Conservation (phyloP, 2,329 filamentous ascomycete genomes). For the Venturia nashicola region DNA sequence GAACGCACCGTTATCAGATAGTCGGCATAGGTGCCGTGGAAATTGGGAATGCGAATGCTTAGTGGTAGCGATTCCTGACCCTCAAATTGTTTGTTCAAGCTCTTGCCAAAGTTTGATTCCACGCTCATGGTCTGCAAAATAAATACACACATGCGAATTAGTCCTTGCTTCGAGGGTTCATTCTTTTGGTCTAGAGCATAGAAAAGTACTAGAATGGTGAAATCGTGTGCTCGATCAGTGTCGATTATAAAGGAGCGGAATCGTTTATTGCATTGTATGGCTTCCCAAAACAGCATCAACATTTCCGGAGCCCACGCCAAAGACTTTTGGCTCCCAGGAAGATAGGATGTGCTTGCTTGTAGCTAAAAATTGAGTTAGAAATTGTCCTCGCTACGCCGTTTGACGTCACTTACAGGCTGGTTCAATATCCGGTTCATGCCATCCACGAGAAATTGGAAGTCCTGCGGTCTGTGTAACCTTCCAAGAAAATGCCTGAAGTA, state of each 20-base stretch:
- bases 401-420: conserved; percentile 47
- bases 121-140: conserved; percentile 89
- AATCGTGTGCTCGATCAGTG: conserved; percentile 85
- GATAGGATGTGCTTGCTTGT: conserved; percentile 76
- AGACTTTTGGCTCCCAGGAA: conserved; percentile 70
- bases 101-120: conserved; percentile 79
- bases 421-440: conserved; percentile 88
- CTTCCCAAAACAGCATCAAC: conserved; percentile 95
- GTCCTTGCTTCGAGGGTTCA: conserved; percentile 76
- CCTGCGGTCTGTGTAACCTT: conserved; percentile 79
- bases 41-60: conserved; percentile 70
- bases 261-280: conserved; percentile 91
- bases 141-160: conserved; percentile 96
- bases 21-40: conserved; percentile 84
- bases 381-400: conserved; percentile 12
- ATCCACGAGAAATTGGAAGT: conserved; percentile 95
- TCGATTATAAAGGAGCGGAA: conserved; percentile 96
- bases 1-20: conserved; percentile 74
- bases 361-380: conserved; percentile 34
- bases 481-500: conserved; percentile 89
- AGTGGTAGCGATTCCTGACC: conserved; percentile 77
- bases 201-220: conserved; percentile 79
- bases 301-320: conserved; percentile 88
- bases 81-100: conserved; percentile 79
- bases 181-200: conserved; percentile 84